phyloP scores from a whole-genome alignment of 2,329 filamentous ascomycete genomes.

The Diaporthe eres region DNA sequence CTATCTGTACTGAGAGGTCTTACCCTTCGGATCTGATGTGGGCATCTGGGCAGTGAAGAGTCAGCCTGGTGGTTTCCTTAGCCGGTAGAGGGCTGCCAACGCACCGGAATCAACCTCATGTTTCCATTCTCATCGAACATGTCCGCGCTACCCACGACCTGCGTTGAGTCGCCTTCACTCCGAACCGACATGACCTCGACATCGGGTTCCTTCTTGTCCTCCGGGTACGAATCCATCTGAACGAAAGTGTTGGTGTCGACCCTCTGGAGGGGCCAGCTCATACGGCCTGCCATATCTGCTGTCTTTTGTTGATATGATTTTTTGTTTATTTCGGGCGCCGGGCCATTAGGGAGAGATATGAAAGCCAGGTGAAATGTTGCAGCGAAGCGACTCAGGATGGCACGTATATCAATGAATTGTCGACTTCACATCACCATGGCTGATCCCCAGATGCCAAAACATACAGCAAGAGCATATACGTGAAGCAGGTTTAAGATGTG shows the following conservation, averaged over 20 bases:
- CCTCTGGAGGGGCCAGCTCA: constrained; percentile 38
- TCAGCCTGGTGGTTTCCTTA: not conserved
- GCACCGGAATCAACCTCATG: constrained; percentile 45
- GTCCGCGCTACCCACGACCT: constrained; percentile 44
- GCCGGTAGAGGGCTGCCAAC: not conserved
- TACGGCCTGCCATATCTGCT: constrained; percentile 27
- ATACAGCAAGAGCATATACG: not conserved
- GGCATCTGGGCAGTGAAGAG: constrained; percentile 45
- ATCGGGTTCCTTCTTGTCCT: constrained; percentile 31
- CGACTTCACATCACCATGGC: not conserved
- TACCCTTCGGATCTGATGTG: constrained; percentile 50
- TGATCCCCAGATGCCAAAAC: not conserved
- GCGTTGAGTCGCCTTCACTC: constrained; percentile 25
- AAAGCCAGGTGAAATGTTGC: not conserved
- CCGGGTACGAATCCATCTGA: constrained; percentile 9
- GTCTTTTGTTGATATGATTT: not conserved
- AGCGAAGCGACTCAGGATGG: not conserved
- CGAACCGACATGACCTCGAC: constrained; percentile 18
- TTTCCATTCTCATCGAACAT: constrained; percentile 45
- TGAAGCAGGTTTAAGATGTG: constrained; percentile 10
- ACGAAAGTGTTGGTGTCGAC: constrained; percentile 1
- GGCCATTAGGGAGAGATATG: constrained; percentile 17
- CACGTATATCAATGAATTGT: constrained; percentile 23
- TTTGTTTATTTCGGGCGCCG: constrained; percentile 27
- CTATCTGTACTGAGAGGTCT: not conserved